A percentile compares a stretch with the other conserved stretches of the same genome.
Evolutionary conservation across 306 rosid species (phyloP).

Genomic region (Herpetospermum pedunculosum): DNA sequence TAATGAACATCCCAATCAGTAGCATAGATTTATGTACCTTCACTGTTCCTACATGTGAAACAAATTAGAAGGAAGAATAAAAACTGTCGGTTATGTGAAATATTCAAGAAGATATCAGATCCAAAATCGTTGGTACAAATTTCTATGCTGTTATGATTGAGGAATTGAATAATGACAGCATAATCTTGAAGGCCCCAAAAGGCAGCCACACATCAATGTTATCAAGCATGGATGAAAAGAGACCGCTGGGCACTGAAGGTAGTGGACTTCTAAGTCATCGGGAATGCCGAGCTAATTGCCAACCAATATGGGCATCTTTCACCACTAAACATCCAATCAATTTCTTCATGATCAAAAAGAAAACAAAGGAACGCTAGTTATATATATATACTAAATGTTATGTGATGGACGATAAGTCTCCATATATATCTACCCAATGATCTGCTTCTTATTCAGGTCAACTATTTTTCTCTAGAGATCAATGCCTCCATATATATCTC

Average conservation of each 20-base stretch:
- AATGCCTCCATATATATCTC: too few relatives aligned
- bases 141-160: neutral
- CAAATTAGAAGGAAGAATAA: neutral
- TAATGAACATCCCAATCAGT: neutral
- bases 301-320: neutral
- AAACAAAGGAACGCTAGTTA: neutral
- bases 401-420: too few relatives aligned
- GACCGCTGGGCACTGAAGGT: neutral
- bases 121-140: neutral
- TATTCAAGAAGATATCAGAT: neutral
- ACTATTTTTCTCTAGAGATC: too few relatives aligned
- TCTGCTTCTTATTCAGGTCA: too few relatives aligned
- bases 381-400: neutral
- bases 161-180: neutral
- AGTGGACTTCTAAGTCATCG: constrained; percentile 1
- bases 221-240: constrained; percentile 12
- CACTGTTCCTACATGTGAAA: neutral
- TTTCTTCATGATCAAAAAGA: neutral
- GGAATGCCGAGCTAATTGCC: neutral
- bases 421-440: too few relatives aligned
- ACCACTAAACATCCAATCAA: neutral
- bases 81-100: neutral
- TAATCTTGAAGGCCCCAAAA: neutral
- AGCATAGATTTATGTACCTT: neutral
- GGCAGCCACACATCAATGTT: constrained; percentile 1